Conservation (phyloP, 208 protist species). For the Leishmania aethiopica region DNA sequence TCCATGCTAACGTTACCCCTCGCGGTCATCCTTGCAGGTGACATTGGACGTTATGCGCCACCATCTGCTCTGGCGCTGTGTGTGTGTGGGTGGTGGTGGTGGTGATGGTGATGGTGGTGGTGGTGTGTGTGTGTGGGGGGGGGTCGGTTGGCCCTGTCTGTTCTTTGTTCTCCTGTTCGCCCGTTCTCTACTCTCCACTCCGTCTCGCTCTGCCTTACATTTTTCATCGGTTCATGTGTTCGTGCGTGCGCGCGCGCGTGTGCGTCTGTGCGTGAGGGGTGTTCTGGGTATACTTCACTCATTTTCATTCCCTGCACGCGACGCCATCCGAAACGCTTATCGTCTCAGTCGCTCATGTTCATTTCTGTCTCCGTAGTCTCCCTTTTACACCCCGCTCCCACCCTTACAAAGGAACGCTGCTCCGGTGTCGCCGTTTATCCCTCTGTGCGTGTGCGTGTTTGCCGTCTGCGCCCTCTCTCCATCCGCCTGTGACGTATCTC, state of each 20-base stretch:
- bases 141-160: not conserved
- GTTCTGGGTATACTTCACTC: not conserved
- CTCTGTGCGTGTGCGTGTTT: not conserved
- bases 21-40: not conserved
- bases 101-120: not conserved
- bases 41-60: not conserved
- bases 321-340: conserved; percentile 1
- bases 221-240: not conserved
- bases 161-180: conserved; percentile 1
- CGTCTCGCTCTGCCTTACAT: not conserved
- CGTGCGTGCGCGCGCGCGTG: not conserved
- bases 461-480: not conserved
- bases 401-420: not conserved
- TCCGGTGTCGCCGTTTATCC: not conserved
- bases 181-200: not conserved
- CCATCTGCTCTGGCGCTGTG: not conserved
- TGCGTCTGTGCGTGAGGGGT: not conserved
- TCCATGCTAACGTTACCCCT: not conserved
- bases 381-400: not conserved
- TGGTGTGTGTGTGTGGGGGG: no score
- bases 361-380: not conserved
- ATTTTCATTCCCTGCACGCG: not conserved
- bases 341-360: not conserved
- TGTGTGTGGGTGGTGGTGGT: no score
- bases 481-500: no score